Conservation (phyloP, 2,329 filamentous ascomycete species). For the Scedosporium aurantiacum region DNA sequence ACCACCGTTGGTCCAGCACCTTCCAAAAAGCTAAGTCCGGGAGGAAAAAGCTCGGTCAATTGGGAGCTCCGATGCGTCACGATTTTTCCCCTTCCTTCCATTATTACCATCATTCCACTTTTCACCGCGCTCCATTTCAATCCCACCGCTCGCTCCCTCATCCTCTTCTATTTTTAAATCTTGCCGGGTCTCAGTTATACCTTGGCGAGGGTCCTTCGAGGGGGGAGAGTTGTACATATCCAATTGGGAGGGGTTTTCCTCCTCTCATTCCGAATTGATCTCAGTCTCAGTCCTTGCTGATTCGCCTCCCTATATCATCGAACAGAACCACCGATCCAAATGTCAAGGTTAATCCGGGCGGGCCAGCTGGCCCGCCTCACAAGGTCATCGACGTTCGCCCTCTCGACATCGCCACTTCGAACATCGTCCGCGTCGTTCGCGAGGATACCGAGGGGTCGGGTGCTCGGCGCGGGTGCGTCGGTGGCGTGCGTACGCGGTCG, state of each 20-base stretch:
- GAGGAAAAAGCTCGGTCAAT: constrained; percentile 3
- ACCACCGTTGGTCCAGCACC: neutral
- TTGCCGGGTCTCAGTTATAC: neutral
- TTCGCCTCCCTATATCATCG: neutral
- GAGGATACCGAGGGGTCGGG: constrained; percentile 23
- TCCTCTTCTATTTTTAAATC: neutral
- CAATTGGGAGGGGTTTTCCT: neutral
- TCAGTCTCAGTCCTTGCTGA: neutral
- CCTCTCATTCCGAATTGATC: neutral
- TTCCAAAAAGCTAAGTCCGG: neutral
- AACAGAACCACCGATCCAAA: constrained; percentile 20
- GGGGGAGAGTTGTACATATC: constrained; percentile 13
- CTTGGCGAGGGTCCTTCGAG: neutral
- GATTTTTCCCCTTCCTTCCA: constrained; percentile 1
- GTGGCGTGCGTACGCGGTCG: constrained; percentile 15
- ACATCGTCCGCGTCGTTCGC: constrained; percentile 18
- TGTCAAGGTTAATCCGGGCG: constrained; percentile 57
- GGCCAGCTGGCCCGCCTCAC: constrained; percentile 54
- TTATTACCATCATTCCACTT: constrained; percentile 5
- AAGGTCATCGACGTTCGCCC: constrained; percentile 40
- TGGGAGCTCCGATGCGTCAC: constrained; percentile 1
- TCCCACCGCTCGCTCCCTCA: neutral
- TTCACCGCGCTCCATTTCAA: neutral
- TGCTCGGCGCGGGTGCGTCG: constrained; percentile 16
- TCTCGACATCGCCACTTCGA: constrained; percentile 27